Percentiles rank a stretch among this genome's conserved stretches.
Evolutionary conservation across 768 basidiomycete genomes (phyloP).

Genomic region (Termitomyces sp.): DNA sequence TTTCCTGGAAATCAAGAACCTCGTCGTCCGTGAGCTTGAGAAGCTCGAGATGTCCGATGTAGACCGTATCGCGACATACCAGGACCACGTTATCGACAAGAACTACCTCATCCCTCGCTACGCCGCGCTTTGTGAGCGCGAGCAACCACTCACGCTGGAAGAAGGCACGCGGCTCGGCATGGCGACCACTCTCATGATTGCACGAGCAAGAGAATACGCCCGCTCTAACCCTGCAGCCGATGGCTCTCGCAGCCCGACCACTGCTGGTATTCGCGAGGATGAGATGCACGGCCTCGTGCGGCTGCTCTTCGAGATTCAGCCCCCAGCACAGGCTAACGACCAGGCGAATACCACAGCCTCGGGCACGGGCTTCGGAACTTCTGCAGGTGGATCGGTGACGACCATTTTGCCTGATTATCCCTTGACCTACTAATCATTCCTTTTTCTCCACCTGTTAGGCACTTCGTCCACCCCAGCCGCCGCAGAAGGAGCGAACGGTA

Average conservation of each 20-base stretch:
- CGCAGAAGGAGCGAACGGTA: neutral
- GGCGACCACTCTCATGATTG: constrained; percentile 43
- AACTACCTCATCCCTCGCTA: constrained; percentile 51
- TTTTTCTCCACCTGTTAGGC: neutral
- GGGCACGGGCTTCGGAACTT: constrained; percentile 2
- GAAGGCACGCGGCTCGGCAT: constrained; percentile 54
- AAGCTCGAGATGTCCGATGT: constrained; percentile 39
- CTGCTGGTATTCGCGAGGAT: constrained; percentile 5
- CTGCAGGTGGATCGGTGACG: constrained; percentile 17
- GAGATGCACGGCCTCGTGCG: constrained; percentile 14
- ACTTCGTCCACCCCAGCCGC: neutral
- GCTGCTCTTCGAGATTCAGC: constrained; percentile 7
- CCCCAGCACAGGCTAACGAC: neutral
- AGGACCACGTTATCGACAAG: constrained; percentile 40
- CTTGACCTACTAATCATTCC: constrained; percentile 5
- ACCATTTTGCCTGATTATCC: neutral
- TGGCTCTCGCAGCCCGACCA: constrained; percentile 13
- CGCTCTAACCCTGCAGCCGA: constrained; percentile 20
- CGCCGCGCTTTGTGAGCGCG: constrained; percentile 43
- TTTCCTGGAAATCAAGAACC: constrained; percentile 49
- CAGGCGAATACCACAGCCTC: neutral
- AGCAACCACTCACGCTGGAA: constrained; percentile 41
- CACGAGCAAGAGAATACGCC: constrained; percentile 43
- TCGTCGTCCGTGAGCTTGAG: constrained; percentile 57
- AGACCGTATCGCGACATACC: constrained; percentile 51